phyloP scores from a whole-genome alignment of 331 rosid genomes.

The Spiraea crenata region DNA sequence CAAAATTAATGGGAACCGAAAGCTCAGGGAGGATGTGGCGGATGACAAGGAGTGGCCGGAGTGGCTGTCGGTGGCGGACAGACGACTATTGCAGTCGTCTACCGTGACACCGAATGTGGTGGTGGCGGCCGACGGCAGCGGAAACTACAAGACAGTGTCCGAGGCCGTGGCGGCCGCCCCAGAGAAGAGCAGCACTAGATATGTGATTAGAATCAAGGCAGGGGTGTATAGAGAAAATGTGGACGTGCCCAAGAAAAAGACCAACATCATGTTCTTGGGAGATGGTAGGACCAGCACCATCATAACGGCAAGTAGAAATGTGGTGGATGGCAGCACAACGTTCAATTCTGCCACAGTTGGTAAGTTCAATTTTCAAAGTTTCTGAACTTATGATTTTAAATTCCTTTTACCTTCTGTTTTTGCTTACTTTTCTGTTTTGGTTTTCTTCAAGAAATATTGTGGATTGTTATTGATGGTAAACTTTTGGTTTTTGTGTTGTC shows the following conservation, averaged over 20 bases:
- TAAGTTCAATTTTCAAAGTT: slow-evolving; percentile 20
- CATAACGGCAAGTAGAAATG: slow-evolving; percentile 69
- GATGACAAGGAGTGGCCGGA: slow-evolving; percentile 54
- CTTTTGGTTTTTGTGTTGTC: too few relatives aligned
- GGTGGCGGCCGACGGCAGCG: slow-evolving; percentile 87
- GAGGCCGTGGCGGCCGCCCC: slow-evolving; percentile 83
- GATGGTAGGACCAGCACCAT: slow-evolving; percentile 65
- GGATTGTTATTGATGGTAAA: not conserved
- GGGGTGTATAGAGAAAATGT: slow-evolving; percentile 81
- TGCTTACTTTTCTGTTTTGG: not conserved
- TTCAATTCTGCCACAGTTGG: slow-evolving; percentile 92
- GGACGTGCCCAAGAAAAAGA: slow-evolving; percentile 67
- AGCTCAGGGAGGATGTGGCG: slow-evolving; percentile 23
- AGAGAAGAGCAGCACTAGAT: slow-evolving; percentile 47
- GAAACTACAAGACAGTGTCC: slow-evolving; percentile 60
- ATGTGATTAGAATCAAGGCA: slow-evolving; percentile 60
- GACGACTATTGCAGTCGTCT: slow-evolving; percentile 57
- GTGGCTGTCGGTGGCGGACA: slow-evolving; percentile 66
- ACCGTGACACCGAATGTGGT: slow-evolving; percentile 46
- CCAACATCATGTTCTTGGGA: slow-evolving; percentile 70
- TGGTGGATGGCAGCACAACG: slow-evolving; percentile 87
- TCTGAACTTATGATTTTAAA: not conserved
- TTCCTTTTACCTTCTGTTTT: not conserved
- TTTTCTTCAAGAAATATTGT: not conserved
- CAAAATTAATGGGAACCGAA: slow-evolving; percentile 26